Conservation (phyloP, 305 asterid genomes). For the Nicotiana rustica region DNA sequence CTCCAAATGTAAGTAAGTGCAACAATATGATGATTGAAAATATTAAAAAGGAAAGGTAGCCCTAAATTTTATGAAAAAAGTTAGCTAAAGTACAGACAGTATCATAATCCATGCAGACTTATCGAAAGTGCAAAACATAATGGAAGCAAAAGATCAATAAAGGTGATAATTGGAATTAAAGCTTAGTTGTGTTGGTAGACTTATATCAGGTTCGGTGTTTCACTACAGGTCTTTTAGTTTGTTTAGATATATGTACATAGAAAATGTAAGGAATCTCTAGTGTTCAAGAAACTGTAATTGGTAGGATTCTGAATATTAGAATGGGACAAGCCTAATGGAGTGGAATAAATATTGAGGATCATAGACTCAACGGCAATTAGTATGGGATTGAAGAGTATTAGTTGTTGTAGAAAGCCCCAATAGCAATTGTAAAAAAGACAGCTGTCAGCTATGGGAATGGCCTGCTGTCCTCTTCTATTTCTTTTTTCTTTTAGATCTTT, state of each 20-base stretch:
- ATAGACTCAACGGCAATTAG: background rate
- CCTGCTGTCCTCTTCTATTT: background rate
- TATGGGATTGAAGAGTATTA: background rate
- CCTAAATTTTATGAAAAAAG: background rate
- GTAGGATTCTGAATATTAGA: background rate
- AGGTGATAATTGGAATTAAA: background rate
- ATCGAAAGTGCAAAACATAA: background rate
- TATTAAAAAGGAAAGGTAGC: background rate
- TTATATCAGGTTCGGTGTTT: background rate
- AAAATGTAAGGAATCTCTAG: background rate
- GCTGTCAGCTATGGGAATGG: background rate
- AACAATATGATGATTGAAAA: background rate
- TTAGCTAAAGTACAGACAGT: background rate
- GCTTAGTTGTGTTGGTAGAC: background rate
- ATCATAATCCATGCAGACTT: background rate
- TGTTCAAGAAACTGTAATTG: background rate
- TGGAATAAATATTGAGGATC: background rate
- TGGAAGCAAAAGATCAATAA: background rate
- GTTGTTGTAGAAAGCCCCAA: background rate
- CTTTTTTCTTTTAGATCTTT: background rate
- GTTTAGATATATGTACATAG: background rate
- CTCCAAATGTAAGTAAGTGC: background rate
- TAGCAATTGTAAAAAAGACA: background rate
- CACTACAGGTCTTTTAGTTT: background rate
- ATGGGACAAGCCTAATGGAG: background rate